These are phyloP conservation scores for Solanum pinnatisectum DNA, from an alignment of 257 asterid genomes.

Conservation along the genomic window DNA sequence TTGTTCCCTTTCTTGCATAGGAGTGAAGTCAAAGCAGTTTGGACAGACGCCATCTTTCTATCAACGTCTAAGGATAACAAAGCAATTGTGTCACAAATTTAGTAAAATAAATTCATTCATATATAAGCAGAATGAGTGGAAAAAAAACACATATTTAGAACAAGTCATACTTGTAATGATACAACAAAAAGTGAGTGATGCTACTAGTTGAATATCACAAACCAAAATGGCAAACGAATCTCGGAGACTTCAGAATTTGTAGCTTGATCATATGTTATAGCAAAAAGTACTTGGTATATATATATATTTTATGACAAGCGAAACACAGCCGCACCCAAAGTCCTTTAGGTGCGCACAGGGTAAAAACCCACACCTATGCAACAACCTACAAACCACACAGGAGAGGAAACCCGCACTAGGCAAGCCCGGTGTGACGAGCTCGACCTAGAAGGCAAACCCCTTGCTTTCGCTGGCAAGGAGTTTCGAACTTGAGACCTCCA, in stretches of 20 bases:
- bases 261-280: neutral
- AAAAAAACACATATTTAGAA: neutral
- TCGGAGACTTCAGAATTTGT: neutral
- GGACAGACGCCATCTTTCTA: conserved; percentile 62
- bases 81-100: neutral
- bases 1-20: conserved; percentile 45
- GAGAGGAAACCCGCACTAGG: too few relatives aligned
- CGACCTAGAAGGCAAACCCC: too few relatives aligned
- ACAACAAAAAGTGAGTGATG: neutral
- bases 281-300: neutral
- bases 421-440: too few relatives aligned
- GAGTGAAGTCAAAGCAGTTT: conserved; percentile 56
- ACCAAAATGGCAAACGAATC: neutral
- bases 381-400: too few relatives aligned
- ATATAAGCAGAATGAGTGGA: neutral
- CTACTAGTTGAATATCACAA: neutral
- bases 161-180: neutral
- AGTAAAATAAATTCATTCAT: neutral
- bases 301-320: too few relatives aligned
- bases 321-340: too few relatives aligned
- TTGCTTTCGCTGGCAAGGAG: too few relatives aligned
- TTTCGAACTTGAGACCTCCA: too few relatives aligned
- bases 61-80: neutral
- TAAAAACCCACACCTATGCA: too few relatives aligned
- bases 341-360: too few relatives aligned